These are phyloP conservation scores for Ophiostoma angusticollis DNA, from an alignment of 2,329 filamentous ascomycete species.

Conservation along the genomic window DNA sequence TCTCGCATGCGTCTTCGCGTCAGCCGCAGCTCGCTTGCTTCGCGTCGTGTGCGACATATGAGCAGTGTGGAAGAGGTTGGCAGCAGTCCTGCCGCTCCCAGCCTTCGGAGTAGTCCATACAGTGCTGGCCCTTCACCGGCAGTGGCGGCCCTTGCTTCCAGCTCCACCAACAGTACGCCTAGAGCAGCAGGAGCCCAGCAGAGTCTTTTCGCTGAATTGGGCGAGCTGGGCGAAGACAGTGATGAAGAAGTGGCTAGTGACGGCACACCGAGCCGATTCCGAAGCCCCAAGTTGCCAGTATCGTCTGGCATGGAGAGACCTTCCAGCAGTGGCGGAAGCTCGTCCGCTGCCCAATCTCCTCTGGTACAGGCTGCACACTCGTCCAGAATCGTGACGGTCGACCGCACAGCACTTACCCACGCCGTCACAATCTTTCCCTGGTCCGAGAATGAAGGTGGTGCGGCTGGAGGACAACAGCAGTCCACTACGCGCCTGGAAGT, in stretches of 20 bases:
- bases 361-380: conserved; percentile 36
- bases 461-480: conserved; percentile 1
- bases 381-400: conserved; percentile 43
- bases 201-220: conserved; percentile 84
- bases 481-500: not conserved
- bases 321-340: conserved; percentile 2
- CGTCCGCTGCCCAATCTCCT: conserved; percentile 29
- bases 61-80: conserved; percentile 43
- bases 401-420: conserved; percentile 49
- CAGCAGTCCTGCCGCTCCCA: conserved; percentile 26
- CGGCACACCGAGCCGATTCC: conserved; percentile 42
- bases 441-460: conserved; percentile 8
- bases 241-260: conserved; percentile 55
- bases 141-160: conserved; percentile 25
- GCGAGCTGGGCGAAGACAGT: conserved; percentile 56
- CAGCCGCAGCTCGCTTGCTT: conserved; percentile 44
- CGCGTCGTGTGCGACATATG: conserved; percentile 45
- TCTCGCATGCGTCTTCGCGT: conserved; percentile 55
- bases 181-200: conserved; percentile 46
- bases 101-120: conserved; percentile 40
- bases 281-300: conserved; percentile 32
- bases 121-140: conserved; percentile 10
- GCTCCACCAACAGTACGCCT: conserved; percentile 35
- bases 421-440: conserved; percentile 29
- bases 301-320: conserved; percentile 18